These are phyloP conservation scores for Pseudocercospora cruenta DNA, from an alignment of 2,329 filamentous ascomycete species.

Conservation along the genomic window DNA sequence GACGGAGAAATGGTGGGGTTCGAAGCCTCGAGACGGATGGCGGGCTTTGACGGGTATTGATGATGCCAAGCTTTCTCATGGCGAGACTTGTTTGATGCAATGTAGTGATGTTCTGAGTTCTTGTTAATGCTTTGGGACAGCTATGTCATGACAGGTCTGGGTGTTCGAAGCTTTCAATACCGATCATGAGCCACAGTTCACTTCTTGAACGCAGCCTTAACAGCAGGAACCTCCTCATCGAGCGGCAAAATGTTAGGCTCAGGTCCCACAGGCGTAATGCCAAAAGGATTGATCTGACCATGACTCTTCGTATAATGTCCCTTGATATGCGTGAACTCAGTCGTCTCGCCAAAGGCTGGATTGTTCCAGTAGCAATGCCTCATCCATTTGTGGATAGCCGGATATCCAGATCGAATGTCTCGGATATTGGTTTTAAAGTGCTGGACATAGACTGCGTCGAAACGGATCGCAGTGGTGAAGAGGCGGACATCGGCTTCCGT, in stretches of 20 bases:
- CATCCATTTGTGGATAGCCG: conserved; percentile 65
- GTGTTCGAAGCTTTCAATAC: background rate
- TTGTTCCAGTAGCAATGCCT: conserved; percentile 70
- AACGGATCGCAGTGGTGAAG: conserved; percentile 64
- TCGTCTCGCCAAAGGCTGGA: conserved; percentile 77
- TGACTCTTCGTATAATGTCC: conserved; percentile 71
- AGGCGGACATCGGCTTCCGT: conserved; percentile 58
- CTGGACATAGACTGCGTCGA: conserved; percentile 59
- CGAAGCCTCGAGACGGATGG: background rate
- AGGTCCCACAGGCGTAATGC: conserved; percentile 84
- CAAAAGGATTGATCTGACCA: conserved; percentile 65
- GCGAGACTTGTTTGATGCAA: background rate
- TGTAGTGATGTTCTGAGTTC: background rate
- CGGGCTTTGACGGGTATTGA: background rate
- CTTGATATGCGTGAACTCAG: conserved; percentile 95
- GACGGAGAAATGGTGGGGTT: background rate
- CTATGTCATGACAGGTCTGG: too few relatives aligned
- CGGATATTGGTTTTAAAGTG: conserved; percentile 79
- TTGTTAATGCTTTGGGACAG: background rate
- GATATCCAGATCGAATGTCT: conserved; percentile 84
- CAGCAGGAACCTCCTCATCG: conserved; percentile 73
- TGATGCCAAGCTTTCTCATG: background rate
- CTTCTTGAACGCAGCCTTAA: conserved; percentile 45
- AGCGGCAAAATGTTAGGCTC: conserved; percentile 77
- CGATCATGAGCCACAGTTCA: background rate